phyloP scores from a whole-genome alignment of 768 basidiomycete genomes.

The Xerocomellus chrysenteron region DNA sequence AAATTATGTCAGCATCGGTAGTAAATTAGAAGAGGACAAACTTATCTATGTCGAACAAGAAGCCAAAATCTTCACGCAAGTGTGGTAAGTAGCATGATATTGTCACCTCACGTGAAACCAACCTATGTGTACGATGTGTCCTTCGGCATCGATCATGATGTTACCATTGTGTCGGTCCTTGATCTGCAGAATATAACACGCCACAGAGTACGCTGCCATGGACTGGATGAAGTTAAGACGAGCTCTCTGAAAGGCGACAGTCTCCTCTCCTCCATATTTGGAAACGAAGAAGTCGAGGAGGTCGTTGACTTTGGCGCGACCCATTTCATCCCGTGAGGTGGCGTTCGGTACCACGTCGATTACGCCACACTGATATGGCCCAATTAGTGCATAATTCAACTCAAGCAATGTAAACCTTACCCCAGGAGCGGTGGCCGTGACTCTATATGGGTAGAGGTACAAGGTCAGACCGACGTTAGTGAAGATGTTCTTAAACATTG shows the following conservation, averaged over 20 bases:
- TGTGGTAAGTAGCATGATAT: slow-evolving; percentile 6
- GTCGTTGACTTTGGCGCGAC: slow-evolving; percentile 96
- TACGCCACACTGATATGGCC: slow-evolving; percentile 78
- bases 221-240: slow-evolving; percentile 96
- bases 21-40: slow-evolving; percentile 28
- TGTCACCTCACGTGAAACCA: slow-evolving; percentile 24
- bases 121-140: slow-evolving; percentile 97
- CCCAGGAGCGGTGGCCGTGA: slow-evolving; percentile 94
- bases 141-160: slow-evolving; percentile 98
- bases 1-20: slow-evolving; percentile 28
- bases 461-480: slow-evolving; percentile 82
- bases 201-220: slow-evolving; percentile 98
- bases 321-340: slow-evolving; percentile 99
- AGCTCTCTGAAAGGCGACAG: slow-evolving; percentile 86
- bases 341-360: slow-evolving; percentile 98
- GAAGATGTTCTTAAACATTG: slow-evolving; percentile 99
- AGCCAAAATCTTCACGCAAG: slow-evolving; percentile 76
- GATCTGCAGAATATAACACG: slow-evolving; percentile 97
- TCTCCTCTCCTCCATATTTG: slow-evolving; percentile 90
- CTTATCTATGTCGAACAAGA: slow-evolving; percentile 98
- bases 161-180: slow-evolving; percentile 99
- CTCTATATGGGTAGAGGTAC: slow-evolving; percentile 94
- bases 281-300: slow-evolving; percentile 90
- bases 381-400: not conserved
- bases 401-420: slow-evolving; percentile 46